Conservation (phyloP, 306 rosid species). For the Vachellia pachyceras region DNA sequence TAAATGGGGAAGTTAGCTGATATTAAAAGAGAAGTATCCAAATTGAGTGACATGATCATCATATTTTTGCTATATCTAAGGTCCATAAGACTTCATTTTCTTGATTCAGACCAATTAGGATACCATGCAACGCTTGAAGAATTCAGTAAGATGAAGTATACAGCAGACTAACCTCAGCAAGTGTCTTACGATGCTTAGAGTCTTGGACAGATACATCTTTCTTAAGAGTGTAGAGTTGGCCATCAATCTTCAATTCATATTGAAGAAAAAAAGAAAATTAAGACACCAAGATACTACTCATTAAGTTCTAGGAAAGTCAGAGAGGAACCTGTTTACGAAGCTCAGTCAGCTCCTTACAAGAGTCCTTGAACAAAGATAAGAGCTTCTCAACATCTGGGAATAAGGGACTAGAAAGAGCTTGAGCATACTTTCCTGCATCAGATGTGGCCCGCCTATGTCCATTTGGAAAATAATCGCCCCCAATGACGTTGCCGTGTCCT, state of each 20-base stretch:
- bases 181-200: constrained; percentile 88
- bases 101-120: background rate
- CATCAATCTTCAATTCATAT: constrained; percentile 69
- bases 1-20: background rate
- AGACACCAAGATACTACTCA: constrained; percentile 1
- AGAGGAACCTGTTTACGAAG: constrained; percentile 66
- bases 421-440: constrained; percentile 59
- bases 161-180: constrained; percentile 74
- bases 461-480: constrained; percentile 54
- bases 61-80: background rate
- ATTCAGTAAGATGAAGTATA: background rate
- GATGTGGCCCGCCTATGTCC: constrained; percentile 56
- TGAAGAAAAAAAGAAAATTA: constrained; percentile 5
- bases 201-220: constrained; percentile 94
- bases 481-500: constrained; percentile 45
- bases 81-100: background rate
- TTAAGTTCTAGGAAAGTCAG: constrained; percentile 1
- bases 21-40: background rate
- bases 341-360: constrained; percentile 69
- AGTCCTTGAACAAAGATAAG: constrained; percentile 67
- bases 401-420: constrained; percentile 50
- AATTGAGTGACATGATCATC: background rate
- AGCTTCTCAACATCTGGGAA: constrained; percentile 80
- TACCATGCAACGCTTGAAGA: background rate
- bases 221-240: constrained; percentile 76